phyloP scores from a whole-genome alignment of 148 eudicot species.

The Heliosperma pusillum region DNA sequence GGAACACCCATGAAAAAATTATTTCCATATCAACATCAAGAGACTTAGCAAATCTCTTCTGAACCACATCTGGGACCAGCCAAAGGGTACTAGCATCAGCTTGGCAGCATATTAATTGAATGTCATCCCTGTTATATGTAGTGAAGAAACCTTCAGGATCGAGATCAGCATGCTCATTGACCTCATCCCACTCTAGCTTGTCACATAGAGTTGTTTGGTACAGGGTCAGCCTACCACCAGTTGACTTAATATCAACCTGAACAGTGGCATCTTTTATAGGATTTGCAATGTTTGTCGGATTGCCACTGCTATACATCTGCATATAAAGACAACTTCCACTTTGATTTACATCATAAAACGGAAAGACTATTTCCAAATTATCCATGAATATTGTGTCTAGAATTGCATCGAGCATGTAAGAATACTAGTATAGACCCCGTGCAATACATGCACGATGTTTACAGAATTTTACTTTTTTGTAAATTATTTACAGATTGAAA shows the following conservation, averaged over 20 bases:
- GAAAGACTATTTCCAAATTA: background rate
- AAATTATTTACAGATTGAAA: too few relatives aligned
- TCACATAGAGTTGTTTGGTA: constrained; percentile 78
- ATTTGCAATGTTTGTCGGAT: constrained; percentile 94
- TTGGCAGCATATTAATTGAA: constrained; percentile 88
- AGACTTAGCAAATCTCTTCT: constrained; percentile 52
- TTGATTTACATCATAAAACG: background rate
- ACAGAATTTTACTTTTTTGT: too few relatives aligned
- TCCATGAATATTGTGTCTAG: background rate
- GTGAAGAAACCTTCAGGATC: constrained; percentile 64
- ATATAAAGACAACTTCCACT: constrained; percentile 12
- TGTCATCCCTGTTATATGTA: constrained; percentile 61
- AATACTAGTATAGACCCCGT: too few relatives aligned
- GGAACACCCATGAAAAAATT: constrained; percentile 74
- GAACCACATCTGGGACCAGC: constrained; percentile 85
- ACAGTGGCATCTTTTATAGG: constrained; percentile 90
- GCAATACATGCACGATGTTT: too few relatives aligned
- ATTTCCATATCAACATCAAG: constrained; percentile 51
- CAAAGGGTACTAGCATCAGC: constrained; percentile 88
- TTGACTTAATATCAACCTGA: constrained; percentile 80
- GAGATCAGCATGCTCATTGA: constrained; percentile 45
- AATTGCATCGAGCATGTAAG: background rate
- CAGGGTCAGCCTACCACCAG: constrained; percentile 73
- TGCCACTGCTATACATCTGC: constrained; percentile 99
- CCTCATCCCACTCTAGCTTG: constrained; percentile 52